Base-by-base conservation (phyloP, 768 basidiomycete genomes). In the Nidularia pulvinata region DNA sequence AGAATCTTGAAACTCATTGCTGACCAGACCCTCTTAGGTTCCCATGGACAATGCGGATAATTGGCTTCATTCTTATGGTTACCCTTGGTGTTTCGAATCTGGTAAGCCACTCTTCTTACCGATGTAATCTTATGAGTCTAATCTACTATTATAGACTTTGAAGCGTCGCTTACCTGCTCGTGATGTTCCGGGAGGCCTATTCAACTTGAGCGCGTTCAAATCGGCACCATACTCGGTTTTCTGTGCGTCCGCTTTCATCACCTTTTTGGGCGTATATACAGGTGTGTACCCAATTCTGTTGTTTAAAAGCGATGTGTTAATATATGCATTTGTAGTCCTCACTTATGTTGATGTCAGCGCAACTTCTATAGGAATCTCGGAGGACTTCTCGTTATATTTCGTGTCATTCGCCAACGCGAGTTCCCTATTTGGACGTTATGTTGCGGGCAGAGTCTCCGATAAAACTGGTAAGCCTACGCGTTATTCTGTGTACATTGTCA, bases 211-310 rank as follows among this genome's bases (percentile, higher is more conserved):
- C 3, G 78, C 80, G 13, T 86, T 85, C 68, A 79, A 72, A 60
- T 77, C 73, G 1, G 66, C 74, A 1, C 70, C 80, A 1, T 93
- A 80, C 63, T 65, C 79, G 0, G 50, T 84, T 1, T 92, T 85
- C 61, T 84, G 83, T 46, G 11, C 76, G 2, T 82, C 87, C 0
- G 77, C 79, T 0, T 78, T 84, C 52, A 61, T 82, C 19, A 69
- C 66, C 11, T 90, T 86, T 66, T 76, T 92, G 10, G 90, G 89
- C 4, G 65, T 91, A 9, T 91, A 89, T 61, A 88, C 87, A 0
- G 68, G 87, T 80, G 46, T 48, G 72, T 64, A 14, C 16, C 7
- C 3, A 4, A 33, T 3, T 45, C 6, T 34, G 19, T 42, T 33
- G 14, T 16, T 30, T 6, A 34, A 3, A 7, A 43, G 9, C 34